Conservation (phyloP, 768 basidiomycete genomes). For the Trametes gibbosa region DNA sequence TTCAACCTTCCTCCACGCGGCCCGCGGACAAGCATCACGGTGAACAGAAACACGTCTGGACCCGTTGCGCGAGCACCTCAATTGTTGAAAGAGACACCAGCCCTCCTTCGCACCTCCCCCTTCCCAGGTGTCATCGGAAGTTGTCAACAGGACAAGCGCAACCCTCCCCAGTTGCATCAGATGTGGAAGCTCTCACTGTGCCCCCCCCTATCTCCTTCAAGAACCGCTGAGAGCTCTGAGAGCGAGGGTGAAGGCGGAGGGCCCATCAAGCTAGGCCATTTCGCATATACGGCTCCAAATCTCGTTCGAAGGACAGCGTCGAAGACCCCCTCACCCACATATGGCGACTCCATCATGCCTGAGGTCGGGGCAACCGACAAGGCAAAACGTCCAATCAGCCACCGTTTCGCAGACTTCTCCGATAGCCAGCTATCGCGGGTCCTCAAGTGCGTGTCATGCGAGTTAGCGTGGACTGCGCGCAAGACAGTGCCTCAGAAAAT, state of each 20-base stretch:
- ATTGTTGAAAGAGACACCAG: neutral
- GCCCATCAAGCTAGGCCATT: conserved; percentile 35
- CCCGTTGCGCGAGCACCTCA: neutral
- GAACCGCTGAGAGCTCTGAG: conserved; percentile 16
- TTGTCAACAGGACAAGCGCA: neutral
- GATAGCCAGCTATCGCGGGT: conserved; percentile 48
- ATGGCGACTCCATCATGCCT: neutral
- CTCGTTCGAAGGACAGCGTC: neutral
- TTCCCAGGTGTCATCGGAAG: neutral
- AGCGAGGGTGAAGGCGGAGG: conserved; percentile 25
- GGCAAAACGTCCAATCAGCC: neutral
- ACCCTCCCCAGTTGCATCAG: neutral
- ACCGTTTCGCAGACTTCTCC: conserved; percentile 34
- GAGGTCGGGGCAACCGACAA: neutral
- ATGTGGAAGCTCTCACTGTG: neutral
- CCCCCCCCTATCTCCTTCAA: neutral
- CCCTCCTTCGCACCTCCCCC: neutral
- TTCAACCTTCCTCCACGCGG: neutral
- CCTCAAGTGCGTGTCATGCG: conserved; percentile 62
- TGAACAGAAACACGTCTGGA: neutral
- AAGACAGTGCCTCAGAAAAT: conserved; percentile 65
- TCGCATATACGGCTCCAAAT: conserved; percentile 33
- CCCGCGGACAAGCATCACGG: too few relatives aligned
- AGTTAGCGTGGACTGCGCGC: conserved; percentile 62
- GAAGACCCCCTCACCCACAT: conserved; percentile 1